Base-by-base conservation (phyloP, 257 asterid species). In the Anisodus acutangulus region DNA sequence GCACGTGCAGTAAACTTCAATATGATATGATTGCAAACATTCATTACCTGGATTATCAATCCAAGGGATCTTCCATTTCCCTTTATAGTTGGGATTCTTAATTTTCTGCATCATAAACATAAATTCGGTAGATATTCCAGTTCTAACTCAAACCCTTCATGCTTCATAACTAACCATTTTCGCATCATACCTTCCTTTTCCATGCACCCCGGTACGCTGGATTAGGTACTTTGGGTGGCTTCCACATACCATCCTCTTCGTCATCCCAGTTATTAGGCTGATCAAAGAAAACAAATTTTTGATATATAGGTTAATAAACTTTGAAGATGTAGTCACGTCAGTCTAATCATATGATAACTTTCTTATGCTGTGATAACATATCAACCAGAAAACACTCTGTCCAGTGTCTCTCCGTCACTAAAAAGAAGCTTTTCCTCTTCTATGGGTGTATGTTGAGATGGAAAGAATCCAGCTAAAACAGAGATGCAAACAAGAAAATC, bases 181-280 rank as follows among this genome's bases (percentile, higher is more conserved):
- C 19, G 66, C 8, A 59, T 3, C 85, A 70, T 83, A 93, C 97
- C 95, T 93, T 95, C 35, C 85, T 87, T 86, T 86, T 93, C 98
- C 97, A 93, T 49, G 97, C 94, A 76, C 98, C 98, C 84, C 87
- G 93, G 86, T 87, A 94, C 37, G 92, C 95, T 19, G 98, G 98
- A 85, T 94, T 94, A 49, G 97, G 98, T 84, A 92, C 86, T 89
- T 87, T 95, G 58, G 94, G 88, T 9, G 98, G 89, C 83, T 85
- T 94, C 98, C 98, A 95, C 82, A 90, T 85, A 78, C 98, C 98
- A 90, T 94, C 98, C 80, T 95, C 97, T 11, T 95, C 98, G 87
- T 95, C 98, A 85, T 95, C 98, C 98, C 98, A 95, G 84, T 95
- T 90, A 87, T 86, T 92, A 62, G 98, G 98, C 98, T 95, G 91